Evolutionary conservation across 768 basidiomycete species (phyloP).

Genomic region (Pholiota microspora): DNA sequence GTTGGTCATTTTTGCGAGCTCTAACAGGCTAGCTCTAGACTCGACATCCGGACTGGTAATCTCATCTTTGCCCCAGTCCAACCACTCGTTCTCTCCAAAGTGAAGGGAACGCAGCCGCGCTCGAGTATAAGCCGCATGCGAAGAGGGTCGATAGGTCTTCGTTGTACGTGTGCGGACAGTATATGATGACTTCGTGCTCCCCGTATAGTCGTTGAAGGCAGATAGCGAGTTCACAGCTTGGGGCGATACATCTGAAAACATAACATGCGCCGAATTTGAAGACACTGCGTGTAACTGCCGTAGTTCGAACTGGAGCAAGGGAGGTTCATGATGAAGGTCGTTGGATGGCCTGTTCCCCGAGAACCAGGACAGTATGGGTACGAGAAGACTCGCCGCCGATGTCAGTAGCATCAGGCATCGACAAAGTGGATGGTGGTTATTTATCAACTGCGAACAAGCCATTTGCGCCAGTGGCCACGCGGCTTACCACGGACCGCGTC

Average conservation of each 20-base stretch:
- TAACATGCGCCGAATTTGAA: conserved; percentile 38
- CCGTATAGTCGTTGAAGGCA: conserved; percentile 10
- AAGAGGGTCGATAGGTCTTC: conserved; percentile 44
- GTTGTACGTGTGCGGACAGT: conserved; percentile 35
- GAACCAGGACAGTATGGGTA: conserved; percentile 37
- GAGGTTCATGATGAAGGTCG: conserved; percentile 5
- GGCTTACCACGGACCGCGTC: no score
- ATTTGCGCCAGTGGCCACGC: neutral
- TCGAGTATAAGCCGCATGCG: conserved; percentile 40
- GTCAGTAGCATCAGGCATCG: conserved; percentile 49
- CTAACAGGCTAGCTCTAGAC: conserved; percentile 69
- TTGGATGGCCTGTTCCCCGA: conserved; percentile 11
- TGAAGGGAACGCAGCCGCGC: conserved; percentile 44
- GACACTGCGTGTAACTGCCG: conserved; percentile 63
- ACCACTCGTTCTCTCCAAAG: conserved; percentile 41
- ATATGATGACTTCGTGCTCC: conserved; percentile 27
- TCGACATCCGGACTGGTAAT: conserved; percentile 74
- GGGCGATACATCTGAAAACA: conserved; percentile 49
- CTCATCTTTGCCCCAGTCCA: conserved; percentile 76
- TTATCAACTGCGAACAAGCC: neutral
- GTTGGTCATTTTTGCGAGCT: conserved; percentile 93
- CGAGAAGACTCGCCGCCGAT: conserved; percentile 46
- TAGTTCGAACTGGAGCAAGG: conserved; percentile 47
- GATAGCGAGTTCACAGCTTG: conserved; percentile 5
- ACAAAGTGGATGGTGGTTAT: conserved; percentile 12